Percentiles rank a stretch among this genome's conserved stretches.
Evolutionary conservation across 306 rosid genomes (phyloP).

Genomic region (Quercus suber): DNA sequence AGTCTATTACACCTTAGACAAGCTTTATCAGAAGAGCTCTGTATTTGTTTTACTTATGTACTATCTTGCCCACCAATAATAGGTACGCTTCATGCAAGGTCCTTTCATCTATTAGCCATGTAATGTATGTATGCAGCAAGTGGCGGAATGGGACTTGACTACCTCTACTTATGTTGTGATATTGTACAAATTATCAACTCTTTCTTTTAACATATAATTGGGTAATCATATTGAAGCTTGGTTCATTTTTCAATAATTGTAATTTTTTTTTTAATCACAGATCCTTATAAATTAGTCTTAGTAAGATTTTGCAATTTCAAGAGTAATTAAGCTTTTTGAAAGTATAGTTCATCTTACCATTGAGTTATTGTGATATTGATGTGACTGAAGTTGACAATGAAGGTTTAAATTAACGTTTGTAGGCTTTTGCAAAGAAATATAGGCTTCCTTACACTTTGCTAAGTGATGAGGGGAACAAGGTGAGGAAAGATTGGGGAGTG

Average conservation of each 20-base stretch:
- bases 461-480: constrained; percentile 85
- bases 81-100: not conserved
- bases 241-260: not conserved
- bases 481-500: constrained; percentile 96
- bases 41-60: not conserved
- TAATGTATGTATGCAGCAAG: too few relatives aligned
- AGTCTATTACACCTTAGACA: too few relatives aligned
- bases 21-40: too few relatives aligned
- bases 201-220: not conserved
- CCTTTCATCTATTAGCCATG: not conserved
- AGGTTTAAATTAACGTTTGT: constrained; percentile 11
- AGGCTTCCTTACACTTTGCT: constrained; percentile 84
- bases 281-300: not conserved
- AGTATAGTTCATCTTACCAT: not conserved
- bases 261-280: not conserved
- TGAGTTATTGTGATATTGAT: not conserved
- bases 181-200: not conserved
- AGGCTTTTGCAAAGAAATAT: constrained; percentile 90
- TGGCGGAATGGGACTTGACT: not conserved
- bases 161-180: not conserved
- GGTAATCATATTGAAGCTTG: not conserved
- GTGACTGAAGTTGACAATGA: constrained; percentile 14
- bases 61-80: not conserved
- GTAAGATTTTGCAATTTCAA: too few relatives aligned
- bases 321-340: not conserved